Evolutionary conservation across 495 filamentous ascomycete species (phyloP), one percentile per base, ranked within the genome.

Genomic region (Trichoderma gamsii): DNA sequence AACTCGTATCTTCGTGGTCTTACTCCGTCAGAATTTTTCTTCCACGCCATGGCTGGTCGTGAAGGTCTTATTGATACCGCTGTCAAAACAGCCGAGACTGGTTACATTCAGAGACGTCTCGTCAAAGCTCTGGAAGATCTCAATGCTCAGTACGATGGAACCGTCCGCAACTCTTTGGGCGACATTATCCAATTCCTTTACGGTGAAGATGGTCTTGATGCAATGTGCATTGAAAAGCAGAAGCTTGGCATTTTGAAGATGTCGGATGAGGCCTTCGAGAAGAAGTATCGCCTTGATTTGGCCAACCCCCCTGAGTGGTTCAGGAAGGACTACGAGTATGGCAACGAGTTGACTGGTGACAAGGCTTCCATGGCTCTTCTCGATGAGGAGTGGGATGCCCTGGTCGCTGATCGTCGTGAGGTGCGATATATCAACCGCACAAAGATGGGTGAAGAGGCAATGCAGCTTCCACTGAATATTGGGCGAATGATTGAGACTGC

Each of bases 1-100:
- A 99, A 99, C 79, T 99, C 95, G 0, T 99, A 99, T 72, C 86
- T 99, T 35, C 90, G 95, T 82, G 95, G 95, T 44, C 80, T 99
- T 69, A 99, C 95, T 0, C 93, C 95, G 2, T 89, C 90, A 1
- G 95, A 99, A 72, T 99, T 98, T 78, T 99, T 97, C 83, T 99
- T 99, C 85, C 95, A 99, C 81, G 95, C 95, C 71, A 99, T 99
- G 95, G 95, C 95, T 80, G 95, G 95, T 90, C 89, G 95, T 81
- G 95, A 99, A 79, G 95, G 95, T 95, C 83, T 99, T 61, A 99
- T 99, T 72, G 95, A 99, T 86, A 99, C 95, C 25, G 95, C 95
- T 72, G 95, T 99, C 75, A 99, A 99, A 84, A 99, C 95, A 69
- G 95, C 95, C 43, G 95, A 99, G 75, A 99, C 95, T 52, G 95